Conservation (phyloP, 495 filamentous ascomycete genomes). For the Gamarada debralockiae region DNA sequence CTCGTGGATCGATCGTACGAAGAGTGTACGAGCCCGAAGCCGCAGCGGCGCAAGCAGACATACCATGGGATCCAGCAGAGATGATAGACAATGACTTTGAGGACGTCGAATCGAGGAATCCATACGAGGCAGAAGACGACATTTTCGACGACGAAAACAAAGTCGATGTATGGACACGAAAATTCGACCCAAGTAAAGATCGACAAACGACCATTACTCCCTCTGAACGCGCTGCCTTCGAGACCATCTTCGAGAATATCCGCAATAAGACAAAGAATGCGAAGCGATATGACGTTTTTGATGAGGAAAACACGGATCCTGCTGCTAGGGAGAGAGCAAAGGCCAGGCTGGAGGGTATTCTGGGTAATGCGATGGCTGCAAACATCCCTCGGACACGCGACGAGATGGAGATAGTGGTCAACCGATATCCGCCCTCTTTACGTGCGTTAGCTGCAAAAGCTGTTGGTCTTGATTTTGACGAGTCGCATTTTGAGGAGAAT, state of each 20-base stretch:
- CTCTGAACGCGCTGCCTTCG: conserved; percentile 49
- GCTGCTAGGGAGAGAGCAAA: not conserved
- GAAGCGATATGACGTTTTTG: not conserved
- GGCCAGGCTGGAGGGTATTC: conserved; percentile 7
- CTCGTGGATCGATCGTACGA: not conserved
- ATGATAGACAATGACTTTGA: not conserved
- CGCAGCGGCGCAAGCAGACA: not conserved
- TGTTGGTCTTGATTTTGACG: conserved; percentile 10
- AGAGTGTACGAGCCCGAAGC: not conserved
- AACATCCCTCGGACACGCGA: not conserved
- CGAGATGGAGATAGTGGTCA: conserved; percentile 7
- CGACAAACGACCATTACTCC: conserved; percentile 50
- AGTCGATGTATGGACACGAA: conserved; percentile 7
- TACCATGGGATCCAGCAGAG: not conserved
- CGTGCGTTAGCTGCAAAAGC: conserved; percentile 21
- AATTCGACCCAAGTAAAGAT: not conserved
- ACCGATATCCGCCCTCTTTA: conserved; percentile 19
- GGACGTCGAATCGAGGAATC: not conserved
- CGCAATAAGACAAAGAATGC: not conserved
- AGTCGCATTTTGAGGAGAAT: not conserved
- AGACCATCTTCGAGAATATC: conserved; percentile 46
- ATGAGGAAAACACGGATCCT: not conserved
- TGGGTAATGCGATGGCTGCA: not conserved
- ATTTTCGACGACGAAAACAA: conserved; percentile 6
- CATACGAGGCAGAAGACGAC: conserved; percentile 3